These are phyloP conservation scores for Aspergillus bertholletiae DNA, from an alignment of 495 filamentous ascomycete species.

Conservation along the genomic window DNA sequence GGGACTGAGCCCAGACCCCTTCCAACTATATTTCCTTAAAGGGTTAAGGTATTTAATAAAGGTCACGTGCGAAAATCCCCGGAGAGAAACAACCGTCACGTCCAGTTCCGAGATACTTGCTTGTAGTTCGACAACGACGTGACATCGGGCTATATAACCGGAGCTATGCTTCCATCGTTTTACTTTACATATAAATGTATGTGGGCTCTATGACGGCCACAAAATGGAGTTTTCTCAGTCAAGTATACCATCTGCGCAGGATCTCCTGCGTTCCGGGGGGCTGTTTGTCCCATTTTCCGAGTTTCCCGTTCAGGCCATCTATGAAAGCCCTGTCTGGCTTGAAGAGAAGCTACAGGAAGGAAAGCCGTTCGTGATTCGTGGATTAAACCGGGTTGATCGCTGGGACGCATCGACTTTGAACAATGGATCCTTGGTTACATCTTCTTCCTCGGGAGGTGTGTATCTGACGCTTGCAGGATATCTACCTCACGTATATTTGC, in stretches of 20 bases:
- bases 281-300: slow-evolving; percentile 23
- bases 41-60: not conserved
- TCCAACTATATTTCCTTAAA: not conserved
- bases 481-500: not conserved
- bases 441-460: slow-evolving; percentile 17
- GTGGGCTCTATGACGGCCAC: not conserved
- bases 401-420: slow-evolving; percentile 9
- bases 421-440: slow-evolving; percentile 8
- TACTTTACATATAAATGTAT: not conserved
- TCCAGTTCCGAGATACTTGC: slow-evolving; percentile 5
- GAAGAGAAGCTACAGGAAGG: slow-evolving; percentile 12
- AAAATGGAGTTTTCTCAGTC: slow-evolving; percentile 8
- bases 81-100: not conserved
- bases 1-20: too few relatives aligned
- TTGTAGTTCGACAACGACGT: not conserved
- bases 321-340: slow-evolving; percentile 5
- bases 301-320: slow-evolving; percentile 13
- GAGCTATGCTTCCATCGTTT: not conserved
- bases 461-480: not conserved
- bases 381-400: slow-evolving; percentile 4
- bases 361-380: slow-evolving; percentile 15
- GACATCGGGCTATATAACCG: not conserved
- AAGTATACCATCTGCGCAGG: slow-evolving; percentile 6
- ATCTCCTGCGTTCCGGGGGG: slow-evolving; percentile 9
- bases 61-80: slow-evolving; percentile 3